phyloP scores from a whole-genome alignment of 2,329 filamentous ascomycete species.

The Phyllosticta citrichinensis region DNA sequence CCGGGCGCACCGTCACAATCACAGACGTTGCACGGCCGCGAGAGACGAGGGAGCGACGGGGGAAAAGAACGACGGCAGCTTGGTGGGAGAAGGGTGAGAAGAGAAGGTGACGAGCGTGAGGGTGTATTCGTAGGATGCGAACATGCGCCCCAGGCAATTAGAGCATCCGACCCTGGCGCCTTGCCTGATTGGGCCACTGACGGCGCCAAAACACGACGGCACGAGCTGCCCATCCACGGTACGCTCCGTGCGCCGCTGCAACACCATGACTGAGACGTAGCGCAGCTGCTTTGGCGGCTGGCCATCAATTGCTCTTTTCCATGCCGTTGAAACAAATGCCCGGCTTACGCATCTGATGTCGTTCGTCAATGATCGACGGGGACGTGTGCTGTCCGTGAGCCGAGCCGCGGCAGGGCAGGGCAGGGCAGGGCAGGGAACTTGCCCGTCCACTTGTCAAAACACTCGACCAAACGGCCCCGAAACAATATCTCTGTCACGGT shows the following conservation, averaged over 20 bases:
- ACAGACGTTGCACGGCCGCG: conserved; percentile 11
- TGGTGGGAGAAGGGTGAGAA: neutral
- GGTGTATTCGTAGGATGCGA: neutral
- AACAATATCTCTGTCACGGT: neutral
- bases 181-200: neutral
- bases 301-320: neutral
- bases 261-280: neutral
- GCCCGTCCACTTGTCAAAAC: neutral
- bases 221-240: neutral
- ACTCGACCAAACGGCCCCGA: neutral
- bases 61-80: conserved; percentile 3
- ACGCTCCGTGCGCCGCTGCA: neutral
- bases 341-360: neutral
- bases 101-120: neutral
- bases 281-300: neutral
- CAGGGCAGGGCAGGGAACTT: neutral
- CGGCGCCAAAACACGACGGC: neutral
- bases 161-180: neutral
- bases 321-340: neutral
- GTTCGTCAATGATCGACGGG: neutral
- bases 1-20: neutral
- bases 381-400: neutral
- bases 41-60: conserved; percentile 4
- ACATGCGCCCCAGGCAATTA: neutral
- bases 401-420: neutral